Base-by-base conservation (phyloP, 2,329 filamentous ascomycete species). In the Cercospora sojina region DNA sequence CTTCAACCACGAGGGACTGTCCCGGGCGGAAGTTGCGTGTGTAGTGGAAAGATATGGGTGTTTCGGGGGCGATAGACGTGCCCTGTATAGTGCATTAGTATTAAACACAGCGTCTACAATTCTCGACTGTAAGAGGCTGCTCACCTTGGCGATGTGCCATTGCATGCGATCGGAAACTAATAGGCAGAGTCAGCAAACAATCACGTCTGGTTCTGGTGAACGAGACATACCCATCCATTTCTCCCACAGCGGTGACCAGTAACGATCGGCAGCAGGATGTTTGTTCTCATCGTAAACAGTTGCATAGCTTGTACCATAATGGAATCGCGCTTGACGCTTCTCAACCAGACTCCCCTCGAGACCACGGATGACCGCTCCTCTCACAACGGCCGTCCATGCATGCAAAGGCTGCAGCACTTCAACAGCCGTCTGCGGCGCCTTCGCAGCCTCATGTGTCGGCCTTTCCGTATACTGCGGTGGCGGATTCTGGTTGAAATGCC, bases 341-440 rank as follows among this genome's bases (percentile, higher is more conserved):
- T 92, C 87, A 6, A 93, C 91, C 86, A 93, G 91, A 75, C 88
- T 92, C 18, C 90, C 90, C 76, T 93, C 90, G 16, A 93, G 77
- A 0, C 91, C 91, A 58, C 90, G 83, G 61, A 93, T 78, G 8
- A 93, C 91, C 0, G 91, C 91, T 6, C 91, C 91, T 66, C 91
- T 83, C 5, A 93, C 90, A 1, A 93, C 90, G 0, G 90, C 90
- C 7, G 90, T 93, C 90, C 91, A 93, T 1, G 91, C 90, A 75
- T 93, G 91, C 61, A 93, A 84, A 0, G 90, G 90, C 78, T 94
- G 91, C 85, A 93, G 91, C 29, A 93, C 89, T 78, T 93, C 90
- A 43, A 93, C 88, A 1, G 86, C 87, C 4, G 83, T 83, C 35
- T 82, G 80, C 58, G 84, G 57, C 10, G 66, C 65, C 5, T 67